Base-by-base conservation (phyloP, 106 monocot genomes). In the Hemerocallis citrina region DNA sequence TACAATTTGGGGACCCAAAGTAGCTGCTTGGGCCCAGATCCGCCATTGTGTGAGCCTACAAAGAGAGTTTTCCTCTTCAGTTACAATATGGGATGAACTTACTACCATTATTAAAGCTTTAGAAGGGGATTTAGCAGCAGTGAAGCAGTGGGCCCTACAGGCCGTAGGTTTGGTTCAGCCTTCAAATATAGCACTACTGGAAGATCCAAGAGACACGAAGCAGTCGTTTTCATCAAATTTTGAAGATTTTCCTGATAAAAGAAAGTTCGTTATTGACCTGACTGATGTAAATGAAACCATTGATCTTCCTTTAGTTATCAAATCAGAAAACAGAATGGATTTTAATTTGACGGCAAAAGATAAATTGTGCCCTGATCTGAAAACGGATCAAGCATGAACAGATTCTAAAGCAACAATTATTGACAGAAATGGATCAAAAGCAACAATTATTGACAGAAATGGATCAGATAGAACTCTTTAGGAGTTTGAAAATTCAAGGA, bases 41-140 rank as follows among this genome's bases (percentile, higher is more conserved):
- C n/a, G n/a, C n/a, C n/a, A n/a, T n/a, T n/a, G n/a, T 98, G 96
- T 63, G 85, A 85, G 54, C 39, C 70, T 5, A 68, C 58, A 17
- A 79, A 36, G 36, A 81, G 57, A 64, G 57, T 58, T 67, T 75
- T 67, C 28, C 65, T 88, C 43, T 77, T 85, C 50, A 84, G 84
- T 11, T 75, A 92, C 65, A 62, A 61, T 35, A 61, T 88, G 44
- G n/a, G 79, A 70, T 60, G 80, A 88, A n/a, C 52, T 98, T 16
- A 65, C 62, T 58, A 52, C 71, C 56, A 64, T 98, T 38, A 74
- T 91, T 32, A 43, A 85, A 68, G 96, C 91, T 58, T 65, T 98
- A 28, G 87, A 92, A 77, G 87, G 87, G 17, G 62, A 83, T 38
- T 14, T 34, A 36, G 55, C 22, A 70, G 68, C 91, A 48, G 28